Percentiles rank a stretch among this genome's conserved stretches.
phyloP scores from a whole-genome alignment of 2,329 filamentous ascomycete species.

The Cladosporium sp. region DNA sequence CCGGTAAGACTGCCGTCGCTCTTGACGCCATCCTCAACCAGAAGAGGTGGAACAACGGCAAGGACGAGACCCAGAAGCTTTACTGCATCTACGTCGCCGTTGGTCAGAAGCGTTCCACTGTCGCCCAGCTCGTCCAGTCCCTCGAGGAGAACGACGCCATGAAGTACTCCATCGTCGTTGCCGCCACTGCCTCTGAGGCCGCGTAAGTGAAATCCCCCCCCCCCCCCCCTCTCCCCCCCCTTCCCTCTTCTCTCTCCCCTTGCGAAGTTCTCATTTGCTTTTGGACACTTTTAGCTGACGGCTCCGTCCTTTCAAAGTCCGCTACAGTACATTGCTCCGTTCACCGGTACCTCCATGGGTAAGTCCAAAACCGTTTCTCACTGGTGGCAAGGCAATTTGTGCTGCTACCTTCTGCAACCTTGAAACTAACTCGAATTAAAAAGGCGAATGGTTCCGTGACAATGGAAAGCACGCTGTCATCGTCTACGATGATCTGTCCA shows the following conservation, averaged over 20 bases:
- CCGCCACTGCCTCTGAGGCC: slow-evolving; percentile 94
- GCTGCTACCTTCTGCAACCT: too few species aligned
- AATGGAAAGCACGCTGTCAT: slow-evolving; percentile 83
- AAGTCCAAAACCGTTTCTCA: too few species aligned
- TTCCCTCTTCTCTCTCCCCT: background rate
- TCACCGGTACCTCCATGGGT: slow-evolving; percentile 64
- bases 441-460: slow-evolving; percentile 61
- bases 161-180: slow-evolving; percentile 93
- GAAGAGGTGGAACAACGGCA: slow-evolving; percentile 88
- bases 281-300: background rate
- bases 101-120: slow-evolving; percentile 98
- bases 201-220: slow-evolving; percentile 28
- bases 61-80: slow-evolving; percentile 94
- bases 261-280: background rate
- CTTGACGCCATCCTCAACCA: slow-evolving; percentile 99
- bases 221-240: too few species aligned
- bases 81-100: slow-evolving; percentile 99
- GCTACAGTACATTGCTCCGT: slow-evolving; percentile 88
- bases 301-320: slow-evolving; percentile 29
- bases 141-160: slow-evolving; percentile 99
- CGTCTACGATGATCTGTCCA: slow-evolving; percentile 91
- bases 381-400: too few species aligned
- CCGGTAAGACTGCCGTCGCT: slow-evolving; percentile 97
- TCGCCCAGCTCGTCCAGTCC: slow-evolving; percentile 98
- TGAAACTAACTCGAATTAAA: too few species aligned